These are phyloP conservation scores for Trametes coccinea DNA, from an alignment of 768 basidiomycete species.

Conservation along the genomic window DNA sequence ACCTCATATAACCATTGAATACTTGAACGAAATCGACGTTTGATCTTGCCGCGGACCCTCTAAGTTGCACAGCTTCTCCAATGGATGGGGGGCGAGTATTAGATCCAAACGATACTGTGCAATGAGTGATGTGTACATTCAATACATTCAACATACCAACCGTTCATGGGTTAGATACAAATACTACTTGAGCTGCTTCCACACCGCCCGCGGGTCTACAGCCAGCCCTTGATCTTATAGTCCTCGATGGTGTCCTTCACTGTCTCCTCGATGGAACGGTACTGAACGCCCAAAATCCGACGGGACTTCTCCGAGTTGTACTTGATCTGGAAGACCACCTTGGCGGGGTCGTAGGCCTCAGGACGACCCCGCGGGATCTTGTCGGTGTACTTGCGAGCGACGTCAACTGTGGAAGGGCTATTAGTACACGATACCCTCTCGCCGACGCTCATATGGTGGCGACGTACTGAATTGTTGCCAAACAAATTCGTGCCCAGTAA, in stretches of 20 bases:
- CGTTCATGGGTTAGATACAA: no score
- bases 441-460: no score
- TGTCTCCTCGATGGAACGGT: slow-evolving; percentile 22
- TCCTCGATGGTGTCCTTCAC: slow-evolving; percentile 25
- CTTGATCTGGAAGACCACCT: slow-evolving; percentile 25
- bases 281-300: slow-evolving; percentile 26
- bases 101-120: no score
- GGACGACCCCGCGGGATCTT: slow-evolving; percentile 7
- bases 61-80: no score
- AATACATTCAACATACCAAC: no score
- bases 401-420: slow-evolving; percentile 4
- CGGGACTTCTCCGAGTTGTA: slow-evolving; percentile 40
- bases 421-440: neutral
- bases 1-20: no score
- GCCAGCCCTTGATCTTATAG: slow-evolving; percentile 15
- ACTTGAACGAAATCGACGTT: no score
- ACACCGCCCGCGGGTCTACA: neutral
- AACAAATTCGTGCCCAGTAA: slow-evolving; percentile 34
- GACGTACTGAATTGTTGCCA: slow-evolving; percentile 24
- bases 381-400: slow-evolving; percentile 7
- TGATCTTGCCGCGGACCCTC: no score
- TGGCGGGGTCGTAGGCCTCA: slow-evolving; percentile 23
- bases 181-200: no score
- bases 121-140: no score
- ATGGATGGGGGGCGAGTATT: no score